phyloP scores from a whole-genome alignment of 176 grass and related monocot genomes.

The Triticum urartu region DNA sequence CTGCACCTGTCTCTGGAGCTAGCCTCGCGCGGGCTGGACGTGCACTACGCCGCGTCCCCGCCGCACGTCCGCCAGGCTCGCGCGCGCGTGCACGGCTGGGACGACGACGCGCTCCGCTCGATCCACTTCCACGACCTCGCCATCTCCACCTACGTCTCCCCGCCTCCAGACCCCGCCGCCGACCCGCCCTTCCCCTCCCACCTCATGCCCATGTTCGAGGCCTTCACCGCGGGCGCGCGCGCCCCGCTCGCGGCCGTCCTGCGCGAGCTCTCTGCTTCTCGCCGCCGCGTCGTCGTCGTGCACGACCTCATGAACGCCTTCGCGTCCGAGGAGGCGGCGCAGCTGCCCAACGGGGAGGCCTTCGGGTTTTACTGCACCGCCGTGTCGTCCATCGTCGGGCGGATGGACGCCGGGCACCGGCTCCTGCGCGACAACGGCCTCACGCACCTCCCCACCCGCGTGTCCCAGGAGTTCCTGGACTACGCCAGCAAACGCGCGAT shows the following conservation, averaged over 20 bases:
- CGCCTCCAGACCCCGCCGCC: constrained; percentile 31
- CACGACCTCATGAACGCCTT: constrained; percentile 46
- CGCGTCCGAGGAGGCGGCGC: constrained; percentile 19
- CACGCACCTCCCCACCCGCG: too few relatives aligned
- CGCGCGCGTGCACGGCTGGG: constrained; percentile 11
- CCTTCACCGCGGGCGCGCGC: constrained; percentile 12
- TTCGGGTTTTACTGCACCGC: constrained; percentile 32
- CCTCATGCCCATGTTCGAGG: constrained; percentile 28
- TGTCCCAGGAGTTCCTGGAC: constrained; percentile 15
- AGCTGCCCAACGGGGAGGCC: constrained; percentile 15
- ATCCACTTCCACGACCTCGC: constrained; percentile 49
- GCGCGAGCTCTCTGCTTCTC: constrained; percentile 1
- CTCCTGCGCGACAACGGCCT: constrained; percentile 21
- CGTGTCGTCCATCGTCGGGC: not conserved
- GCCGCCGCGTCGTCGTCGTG: constrained; percentile 47
- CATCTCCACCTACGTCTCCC: constrained; percentile 40
- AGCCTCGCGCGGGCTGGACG: constrained; percentile 10
- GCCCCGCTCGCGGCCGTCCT: constrained; percentile 33
- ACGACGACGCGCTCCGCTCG: not conserved
- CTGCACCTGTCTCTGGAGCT: constrained; percentile 49
- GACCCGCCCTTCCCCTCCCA: constrained; percentile 37
- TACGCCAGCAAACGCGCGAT: not conserved
- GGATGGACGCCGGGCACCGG: not conserved
- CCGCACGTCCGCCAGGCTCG: constrained; percentile 23
- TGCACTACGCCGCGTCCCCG: constrained; percentile 35